These are phyloP conservation scores for Ceriops decandra DNA, from an alignment of 345 rosid genomes.

Conservation along the genomic window DNA sequence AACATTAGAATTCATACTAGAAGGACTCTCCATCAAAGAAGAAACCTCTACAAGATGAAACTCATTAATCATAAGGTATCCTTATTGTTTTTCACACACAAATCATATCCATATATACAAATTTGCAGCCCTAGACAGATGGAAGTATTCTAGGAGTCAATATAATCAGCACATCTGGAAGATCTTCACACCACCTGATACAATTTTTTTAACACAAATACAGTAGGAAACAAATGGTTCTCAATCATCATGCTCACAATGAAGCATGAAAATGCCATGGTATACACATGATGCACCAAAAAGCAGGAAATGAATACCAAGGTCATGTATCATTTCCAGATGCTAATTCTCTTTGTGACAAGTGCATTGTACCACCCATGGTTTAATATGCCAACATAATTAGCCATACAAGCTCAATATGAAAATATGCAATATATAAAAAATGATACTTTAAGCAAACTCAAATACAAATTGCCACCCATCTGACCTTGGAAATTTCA, in stretches of 20 bases:
- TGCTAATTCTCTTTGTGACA: background rate
- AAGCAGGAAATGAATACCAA: background rate
- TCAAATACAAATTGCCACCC: background rate
- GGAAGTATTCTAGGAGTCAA: too few species aligned
- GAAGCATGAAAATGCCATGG: background rate
- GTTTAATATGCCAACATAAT: background rate
- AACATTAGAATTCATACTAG: background rate
- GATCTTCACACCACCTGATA: too few species aligned
- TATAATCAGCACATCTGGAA: too few species aligned
- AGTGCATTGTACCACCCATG: background rate
- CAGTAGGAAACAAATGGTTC: too few species aligned
- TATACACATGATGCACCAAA: background rate
- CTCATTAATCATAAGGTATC: background rate
- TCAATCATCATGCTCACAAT: background rate
- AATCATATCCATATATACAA: too few species aligned
- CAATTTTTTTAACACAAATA: too few species aligned
- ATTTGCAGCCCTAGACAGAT: too few species aligned
- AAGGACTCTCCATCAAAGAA: too few species aligned
- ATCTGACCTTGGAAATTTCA: constrained; percentile 81
- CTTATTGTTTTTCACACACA: background rate
- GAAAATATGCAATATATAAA: too few species aligned
- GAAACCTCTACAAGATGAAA: background rate
- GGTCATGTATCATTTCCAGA: background rate
- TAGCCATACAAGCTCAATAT: too few species aligned
- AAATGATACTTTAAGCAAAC: background rate